These are phyloP conservation scores for Globisporangium lucens DNA, from an alignment of 352 stramenopile species.

Conservation along the genomic window DNA sequence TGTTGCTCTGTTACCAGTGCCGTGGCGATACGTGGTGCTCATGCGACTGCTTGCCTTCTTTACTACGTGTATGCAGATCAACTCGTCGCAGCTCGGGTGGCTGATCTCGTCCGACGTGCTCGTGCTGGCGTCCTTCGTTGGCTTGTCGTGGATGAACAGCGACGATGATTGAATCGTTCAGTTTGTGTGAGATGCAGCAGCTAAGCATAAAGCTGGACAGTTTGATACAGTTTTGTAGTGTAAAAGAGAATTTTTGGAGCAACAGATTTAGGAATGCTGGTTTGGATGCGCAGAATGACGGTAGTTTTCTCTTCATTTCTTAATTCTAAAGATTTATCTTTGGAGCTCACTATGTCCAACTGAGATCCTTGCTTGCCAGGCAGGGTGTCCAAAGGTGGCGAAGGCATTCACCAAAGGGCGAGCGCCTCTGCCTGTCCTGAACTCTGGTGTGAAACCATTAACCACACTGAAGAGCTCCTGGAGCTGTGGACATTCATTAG, in stretches of 20 bases:
- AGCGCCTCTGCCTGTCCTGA: background rate
- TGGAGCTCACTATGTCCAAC: no score
- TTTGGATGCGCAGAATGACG: background rate
- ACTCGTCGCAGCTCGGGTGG: conserved; percentile 55
- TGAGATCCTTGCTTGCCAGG: no score
- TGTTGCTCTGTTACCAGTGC: background rate
- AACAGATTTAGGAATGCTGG: background rate
- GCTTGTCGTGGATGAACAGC: conserved; percentile 35
- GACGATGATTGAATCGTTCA: conserved; percentile 19
- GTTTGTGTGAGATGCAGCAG: background rate
- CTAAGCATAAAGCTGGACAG: background rate
- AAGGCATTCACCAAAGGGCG: background rate
- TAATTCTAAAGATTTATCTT: no score
- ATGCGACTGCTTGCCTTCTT: background rate
- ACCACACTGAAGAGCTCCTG: background rate
- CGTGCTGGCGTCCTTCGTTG: conserved; percentile 60
- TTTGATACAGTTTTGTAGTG: background rate
- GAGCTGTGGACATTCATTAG: background rate
- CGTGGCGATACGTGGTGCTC: background rate
- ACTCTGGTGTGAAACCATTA: background rate
- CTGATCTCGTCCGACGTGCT: conserved; percentile 56
- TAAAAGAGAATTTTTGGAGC: background rate
- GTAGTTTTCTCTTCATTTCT: background rate
- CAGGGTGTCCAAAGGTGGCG: background rate
- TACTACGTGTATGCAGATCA: conserved; percentile 32